Percentiles rank a stretch among this genome's conserved stretches.
These are phyloP conservation scores for Martensiomyces pterosporus DNA, from an alignment of 192 early-diverging fungal genomes.

Conservation along the genomic window DNA sequence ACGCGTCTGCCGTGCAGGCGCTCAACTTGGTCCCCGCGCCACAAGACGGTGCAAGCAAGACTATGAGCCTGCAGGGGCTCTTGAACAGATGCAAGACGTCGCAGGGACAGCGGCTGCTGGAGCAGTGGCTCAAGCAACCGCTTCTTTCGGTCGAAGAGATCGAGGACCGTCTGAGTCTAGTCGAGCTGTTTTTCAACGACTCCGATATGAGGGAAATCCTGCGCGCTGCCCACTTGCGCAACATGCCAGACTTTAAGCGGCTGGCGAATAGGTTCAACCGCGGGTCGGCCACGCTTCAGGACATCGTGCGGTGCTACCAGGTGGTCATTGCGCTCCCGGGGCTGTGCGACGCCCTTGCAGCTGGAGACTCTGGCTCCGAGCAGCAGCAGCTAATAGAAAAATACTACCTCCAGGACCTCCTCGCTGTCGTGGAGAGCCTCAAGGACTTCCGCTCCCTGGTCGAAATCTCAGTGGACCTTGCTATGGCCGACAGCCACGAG, in stretches of 20 bases:
- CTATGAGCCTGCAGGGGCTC: constrained; percentile 74
- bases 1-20: constrained; percentile 82
- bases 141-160: constrained; percentile 70
- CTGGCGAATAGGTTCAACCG: constrained; percentile 81
- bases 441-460: constrained; percentile 73
- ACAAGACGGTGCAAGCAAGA: constrained; percentile 59
- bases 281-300: constrained; percentile 73
- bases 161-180: constrained; percentile 68
- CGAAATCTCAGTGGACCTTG: constrained; percentile 86
- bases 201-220: constrained; percentile 59
- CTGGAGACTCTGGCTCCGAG: constrained; percentile 7
- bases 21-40: constrained; percentile 79
- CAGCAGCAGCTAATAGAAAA: constrained; percentile 52
- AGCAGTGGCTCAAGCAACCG: constrained; percentile 93
- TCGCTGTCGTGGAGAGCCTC: constrained; percentile 54
- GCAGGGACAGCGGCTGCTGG: constrained; percentile 77
- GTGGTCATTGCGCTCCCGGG: constrained; percentile 66
- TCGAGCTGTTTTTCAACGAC: constrained; percentile 65
- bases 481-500: constrained; percentile 79
- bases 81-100: constrained; percentile 87
- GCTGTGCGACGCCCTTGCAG: constrained; percentile 58
- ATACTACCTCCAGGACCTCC: constrained; percentile 51
- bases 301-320: constrained; percentile 89
- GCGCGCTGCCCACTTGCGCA: constrained; percentile 72
- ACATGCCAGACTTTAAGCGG: constrained; percentile 85